phyloP scores from a whole-genome alignment of 345 rosid genomes.

The Gossypium anomalum region DNA sequence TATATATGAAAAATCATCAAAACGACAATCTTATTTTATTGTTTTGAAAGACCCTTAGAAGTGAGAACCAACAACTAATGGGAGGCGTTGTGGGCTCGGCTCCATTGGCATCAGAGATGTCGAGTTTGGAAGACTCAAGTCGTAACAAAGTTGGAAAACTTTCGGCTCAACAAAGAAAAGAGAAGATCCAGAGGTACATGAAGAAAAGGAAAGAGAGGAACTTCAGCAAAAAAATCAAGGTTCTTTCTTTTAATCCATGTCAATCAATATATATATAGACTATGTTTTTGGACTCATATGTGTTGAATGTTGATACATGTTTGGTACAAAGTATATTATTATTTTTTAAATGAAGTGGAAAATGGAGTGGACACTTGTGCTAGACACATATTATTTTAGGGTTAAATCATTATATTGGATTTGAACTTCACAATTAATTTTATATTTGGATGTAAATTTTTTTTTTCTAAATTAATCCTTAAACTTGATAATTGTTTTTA shows the following conservation, averaged over 20 bases:
- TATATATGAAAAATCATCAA: too few species aligned
- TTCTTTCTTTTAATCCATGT: constrained; percentile 3
- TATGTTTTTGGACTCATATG: too few species aligned
- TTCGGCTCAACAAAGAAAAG: constrained; percentile 80
- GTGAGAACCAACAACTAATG: constrained; percentile 45
- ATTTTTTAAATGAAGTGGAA: too few species aligned
- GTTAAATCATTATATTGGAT: too few species aligned
- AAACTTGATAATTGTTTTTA: too few species aligned
- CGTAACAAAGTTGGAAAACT: constrained; percentile 68
- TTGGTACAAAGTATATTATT: too few species aligned
- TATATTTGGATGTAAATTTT: too few species aligned
- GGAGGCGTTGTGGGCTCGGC: constrained; percentile 34
- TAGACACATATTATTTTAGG: too few species aligned
- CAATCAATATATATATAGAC: not conserved
- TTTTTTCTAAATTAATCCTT: too few species aligned
- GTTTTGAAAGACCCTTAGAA: constrained; percentile 37
- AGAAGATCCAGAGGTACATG: constrained; percentile 86
- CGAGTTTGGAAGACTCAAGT: constrained; percentile 67
- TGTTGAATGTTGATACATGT: too few species aligned
- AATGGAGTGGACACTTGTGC: too few species aligned
- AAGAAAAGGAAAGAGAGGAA: constrained; percentile 93
- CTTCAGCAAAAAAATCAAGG: constrained; percentile 98
- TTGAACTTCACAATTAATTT: too few species aligned
- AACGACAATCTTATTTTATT: not conserved
- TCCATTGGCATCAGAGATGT: constrained; percentile 52